These are phyloP conservation scores for Trichocomaceae sp. DNA, from an alignment of 2,329 filamentous ascomycete genomes.

Conservation along the genomic window DNA sequence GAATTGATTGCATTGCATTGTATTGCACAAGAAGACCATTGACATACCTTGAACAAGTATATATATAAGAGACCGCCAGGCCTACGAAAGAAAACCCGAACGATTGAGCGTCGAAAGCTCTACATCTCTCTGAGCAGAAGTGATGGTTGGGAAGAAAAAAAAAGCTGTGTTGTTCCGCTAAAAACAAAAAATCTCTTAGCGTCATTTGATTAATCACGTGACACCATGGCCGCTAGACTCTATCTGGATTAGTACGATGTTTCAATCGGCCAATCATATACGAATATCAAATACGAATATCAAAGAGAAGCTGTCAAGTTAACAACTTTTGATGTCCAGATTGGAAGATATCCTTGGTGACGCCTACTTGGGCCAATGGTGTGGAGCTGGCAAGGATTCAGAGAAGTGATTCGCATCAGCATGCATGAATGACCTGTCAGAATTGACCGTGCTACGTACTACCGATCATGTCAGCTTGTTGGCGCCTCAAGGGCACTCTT, in stretches of 20 bases:
- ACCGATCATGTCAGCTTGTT: too few relatives aligned
- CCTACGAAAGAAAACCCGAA: not conserved
- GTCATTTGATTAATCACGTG: not conserved
- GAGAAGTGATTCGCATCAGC: too few relatives aligned
- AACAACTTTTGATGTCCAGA: too few relatives aligned
- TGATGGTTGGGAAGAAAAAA: slow-evolving; percentile 2
- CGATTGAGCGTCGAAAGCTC: not conserved
- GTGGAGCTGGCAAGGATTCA: too few relatives aligned
- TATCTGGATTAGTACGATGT: not conserved
- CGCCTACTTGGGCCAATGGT: too few relatives aligned
- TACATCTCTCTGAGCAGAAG: not conserved
- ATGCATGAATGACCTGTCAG: too few relatives aligned
- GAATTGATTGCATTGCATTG: slow-evolving; percentile 13
- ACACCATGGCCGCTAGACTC: not conserved
- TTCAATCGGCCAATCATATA: slow-evolving; percentile 5
- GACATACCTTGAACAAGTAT: not conserved
- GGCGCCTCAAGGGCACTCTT: too few relatives aligned
- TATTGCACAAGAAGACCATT: not conserved
- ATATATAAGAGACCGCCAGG: not conserved
- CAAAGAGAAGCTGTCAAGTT: too few relatives aligned
- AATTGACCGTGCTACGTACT: too few relatives aligned
- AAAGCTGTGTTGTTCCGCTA: slow-evolving; percentile 8
- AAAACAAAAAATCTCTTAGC: slow-evolving; percentile 10
- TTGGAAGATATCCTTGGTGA: too few relatives aligned
- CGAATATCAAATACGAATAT: too few relatives aligned